These are phyloP conservation scores for Silene coronaria DNA, from an alignment of 179 eudicot species.

Conservation along the genomic window DNA sequence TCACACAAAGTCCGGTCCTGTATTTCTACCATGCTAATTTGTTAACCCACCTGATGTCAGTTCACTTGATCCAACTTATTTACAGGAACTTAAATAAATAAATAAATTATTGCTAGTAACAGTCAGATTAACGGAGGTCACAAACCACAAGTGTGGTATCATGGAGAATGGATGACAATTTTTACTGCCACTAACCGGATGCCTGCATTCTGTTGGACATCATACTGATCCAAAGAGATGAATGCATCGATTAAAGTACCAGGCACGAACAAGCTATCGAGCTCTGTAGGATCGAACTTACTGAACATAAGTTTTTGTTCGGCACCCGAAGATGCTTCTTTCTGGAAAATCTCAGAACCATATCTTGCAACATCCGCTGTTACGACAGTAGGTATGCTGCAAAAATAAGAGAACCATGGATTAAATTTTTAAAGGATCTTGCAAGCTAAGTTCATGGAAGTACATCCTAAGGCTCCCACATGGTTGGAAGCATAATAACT, in stretches of 20 bases:
- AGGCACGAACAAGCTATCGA: conserved; percentile 55
- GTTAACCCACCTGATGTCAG: too few species aligned
- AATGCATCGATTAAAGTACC: conserved; percentile 60
- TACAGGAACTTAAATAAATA: conserved; percentile 11
- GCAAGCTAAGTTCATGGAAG: neutral
- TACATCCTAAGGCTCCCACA: too few species aligned
- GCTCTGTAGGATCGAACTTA: conserved; percentile 60
- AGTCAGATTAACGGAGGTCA: neutral
- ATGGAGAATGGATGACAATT: conserved; percentile 47
- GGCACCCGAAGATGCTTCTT: conserved; percentile 42
- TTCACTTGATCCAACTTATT: neutral
- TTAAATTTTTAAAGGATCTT: neutral
- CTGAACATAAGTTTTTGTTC: conserved; percentile 59
- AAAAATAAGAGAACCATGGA: conserved; percentile 4
- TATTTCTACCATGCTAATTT: neutral
- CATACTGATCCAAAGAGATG: conserved; percentile 70
- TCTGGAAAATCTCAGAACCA: conserved; percentile 65
- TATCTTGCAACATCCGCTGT: conserved; percentile 43
- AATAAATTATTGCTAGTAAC: neutral
- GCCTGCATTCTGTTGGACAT: conserved; percentile 80
- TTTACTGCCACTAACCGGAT: conserved; percentile 78
- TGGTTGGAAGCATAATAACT: too few species aligned
- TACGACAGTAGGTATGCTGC: conserved; percentile 60
- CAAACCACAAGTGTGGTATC: conserved; percentile 10
- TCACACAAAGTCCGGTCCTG: neutral